Conservation (phyloP, 2,329 filamentous ascomycete genomes). For the Madurella fahalii region DNA sequence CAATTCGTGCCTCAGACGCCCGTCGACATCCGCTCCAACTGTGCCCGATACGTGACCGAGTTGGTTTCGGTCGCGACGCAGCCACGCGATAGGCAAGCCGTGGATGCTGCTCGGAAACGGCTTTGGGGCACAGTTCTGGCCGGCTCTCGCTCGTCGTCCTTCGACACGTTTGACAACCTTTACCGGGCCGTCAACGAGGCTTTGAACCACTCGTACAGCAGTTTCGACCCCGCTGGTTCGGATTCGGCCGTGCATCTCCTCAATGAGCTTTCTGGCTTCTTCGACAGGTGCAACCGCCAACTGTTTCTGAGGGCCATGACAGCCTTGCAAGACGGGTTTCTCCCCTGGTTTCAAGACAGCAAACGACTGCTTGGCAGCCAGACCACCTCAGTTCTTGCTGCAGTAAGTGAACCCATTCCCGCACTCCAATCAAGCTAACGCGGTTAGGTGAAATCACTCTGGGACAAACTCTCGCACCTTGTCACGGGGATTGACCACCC, state of each 20-base stretch:
- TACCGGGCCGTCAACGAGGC: constrained; percentile 56
- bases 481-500: constrained; percentile 35
- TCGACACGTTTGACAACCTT: constrained; percentile 63
- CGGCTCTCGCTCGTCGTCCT: constrained; percentile 39
- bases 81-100: constrained; percentile 56
- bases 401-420: constrained; percentile 39
- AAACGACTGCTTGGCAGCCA: constrained; percentile 40
- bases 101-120: constrained; percentile 62
- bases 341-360: constrained; percentile 60
- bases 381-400: constrained; percentile 37
- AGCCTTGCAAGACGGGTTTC: constrained; percentile 58
- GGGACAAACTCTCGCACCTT: constrained; percentile 45
- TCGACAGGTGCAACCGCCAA: constrained; percentile 45
- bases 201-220: constrained; percentile 49
- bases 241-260: constrained; percentile 42
- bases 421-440: constrained; percentile 25
- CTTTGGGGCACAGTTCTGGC: constrained; percentile 57
- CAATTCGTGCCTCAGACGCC: constrained; percentile 25
- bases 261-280: constrained; percentile 48
- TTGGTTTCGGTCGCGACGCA: constrained; percentile 48
- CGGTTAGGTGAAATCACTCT: constrained; percentile 44
- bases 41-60: constrained; percentile 37
- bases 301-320: constrained; percentile 54
- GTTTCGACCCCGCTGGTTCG: constrained; percentile 37
- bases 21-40: constrained; percentile 24